phyloP scores from a whole-genome alignment of 2,329 filamentous ascomycete genomes.

The Dactylellina sp. region DNA sequence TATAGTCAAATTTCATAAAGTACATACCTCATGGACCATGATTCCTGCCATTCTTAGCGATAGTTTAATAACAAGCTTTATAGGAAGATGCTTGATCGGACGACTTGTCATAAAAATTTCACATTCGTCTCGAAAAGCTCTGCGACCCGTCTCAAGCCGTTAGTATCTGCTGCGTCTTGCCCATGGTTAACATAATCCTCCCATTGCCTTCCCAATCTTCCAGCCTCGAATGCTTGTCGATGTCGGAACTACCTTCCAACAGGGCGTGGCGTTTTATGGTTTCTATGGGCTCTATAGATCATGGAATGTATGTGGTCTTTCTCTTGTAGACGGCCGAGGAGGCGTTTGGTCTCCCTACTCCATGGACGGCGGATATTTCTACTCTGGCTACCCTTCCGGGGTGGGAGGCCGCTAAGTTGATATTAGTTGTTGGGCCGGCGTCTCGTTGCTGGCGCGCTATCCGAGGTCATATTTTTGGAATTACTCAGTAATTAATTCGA shows the following conservation, averaged over 20 bases:
- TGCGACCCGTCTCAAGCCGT: not conserved
- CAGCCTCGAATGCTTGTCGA: slow-evolving; percentile 31
- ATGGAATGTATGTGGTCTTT: slow-evolving; percentile 25
- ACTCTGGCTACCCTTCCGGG: slow-evolving; percentile 3
- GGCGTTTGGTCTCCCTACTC: slow-evolving; percentile 22
- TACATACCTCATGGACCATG: no score
- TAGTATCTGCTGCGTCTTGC: not conserved
- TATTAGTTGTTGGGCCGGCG: slow-evolving; percentile 8
- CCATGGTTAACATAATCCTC: slow-evolving; percentile 2
- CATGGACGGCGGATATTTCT: slow-evolving; percentile 28
- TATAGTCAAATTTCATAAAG: no score
- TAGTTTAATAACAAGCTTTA: slow-evolving; percentile 22
- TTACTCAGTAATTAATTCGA: no score
- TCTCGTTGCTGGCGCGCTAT: slow-evolving; percentile 8
- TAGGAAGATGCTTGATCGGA: slow-evolving; percentile 24
- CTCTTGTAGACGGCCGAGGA: slow-evolving; percentile 10
- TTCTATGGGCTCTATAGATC: slow-evolving; percentile 31
- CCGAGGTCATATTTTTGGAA: slow-evolving; percentile 9
- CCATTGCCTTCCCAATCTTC: slow-evolving; percentile 30
- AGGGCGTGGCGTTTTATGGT: slow-evolving; percentile 29
- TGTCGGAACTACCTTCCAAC: not conserved
- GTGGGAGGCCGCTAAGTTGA: slow-evolving; percentile 18
- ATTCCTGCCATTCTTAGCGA: not conserved
- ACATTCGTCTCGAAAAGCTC: slow-evolving; percentile 19
- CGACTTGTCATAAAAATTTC: slow-evolving; percentile 22